Evolutionary conservation across 768 basidiomycete species (phyloP), one percentile per base, ranked within the genome.

Genomic region (Leccinum obscurum): DNA sequence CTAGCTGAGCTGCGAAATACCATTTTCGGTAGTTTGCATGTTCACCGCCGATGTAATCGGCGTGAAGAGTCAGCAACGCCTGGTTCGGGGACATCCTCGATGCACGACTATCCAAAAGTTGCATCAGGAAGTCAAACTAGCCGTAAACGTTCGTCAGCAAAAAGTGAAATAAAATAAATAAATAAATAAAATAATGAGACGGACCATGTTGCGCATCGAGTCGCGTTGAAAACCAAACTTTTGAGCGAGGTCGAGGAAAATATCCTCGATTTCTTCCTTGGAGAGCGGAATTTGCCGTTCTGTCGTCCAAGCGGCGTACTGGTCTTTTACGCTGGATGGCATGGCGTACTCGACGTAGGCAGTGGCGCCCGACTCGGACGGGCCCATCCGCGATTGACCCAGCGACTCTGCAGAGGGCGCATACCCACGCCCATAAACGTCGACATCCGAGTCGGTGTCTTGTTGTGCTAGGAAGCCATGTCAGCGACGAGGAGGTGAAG

Each of bases 1-100:
- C 96, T 61, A 99, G 87, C 75, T 99, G 97, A 20, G 96, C 95
- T 30, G 96, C 97, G 75, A 98, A 99, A 78, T 99, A 99, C 97
- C 97, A 98, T 78, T 98, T 98, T 62, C 97, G 92, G 78, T 98
- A 98, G 79, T 98, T 98, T 54, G 97, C 93, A 69, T 98, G 90
- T 74, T 96, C 92, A 3, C 97, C 97, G 22, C 97, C 97, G 67
- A 99, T 98, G 76, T 98, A 99, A 74, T 98, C 97, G 59, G 96
- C 97, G 68, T 99, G 97, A 2, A 99, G 83, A 0, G 95, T 98
- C 57, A 97, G 81, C 24, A 98, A 80, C 1, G 97, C 97, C 72
- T 96, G 93, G 71, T 93, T 91, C 10, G 97, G 95, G 0, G 93
- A 88, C 96, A 98, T 98, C 49, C 97, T 86, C 3, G 95, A 98